Conservation (phyloP, 306 rosid genomes). For the Dalbergia oliveri region DNA sequence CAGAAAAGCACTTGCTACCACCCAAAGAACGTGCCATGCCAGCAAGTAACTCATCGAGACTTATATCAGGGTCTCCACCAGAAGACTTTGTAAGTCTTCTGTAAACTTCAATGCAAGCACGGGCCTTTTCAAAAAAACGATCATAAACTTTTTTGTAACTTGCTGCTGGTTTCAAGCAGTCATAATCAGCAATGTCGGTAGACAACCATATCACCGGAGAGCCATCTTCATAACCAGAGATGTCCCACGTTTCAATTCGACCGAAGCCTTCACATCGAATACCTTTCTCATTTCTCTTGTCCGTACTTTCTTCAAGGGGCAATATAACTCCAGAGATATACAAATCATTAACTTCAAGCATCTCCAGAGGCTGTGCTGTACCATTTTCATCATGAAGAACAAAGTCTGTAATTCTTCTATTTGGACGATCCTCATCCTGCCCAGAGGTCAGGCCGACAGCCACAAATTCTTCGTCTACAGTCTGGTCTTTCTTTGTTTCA, state of each 20-base stretch:
- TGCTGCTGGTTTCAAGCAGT: constrained; percentile 77
- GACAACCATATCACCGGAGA: constrained; percentile 87
- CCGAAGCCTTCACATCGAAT: constrained; percentile 87
- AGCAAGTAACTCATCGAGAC: constrained; percentile 90
- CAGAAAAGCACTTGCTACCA: constrained; percentile 70
- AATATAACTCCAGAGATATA: constrained; percentile 77
- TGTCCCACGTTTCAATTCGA: constrained; percentile 86
- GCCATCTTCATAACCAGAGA: constrained; percentile 95
- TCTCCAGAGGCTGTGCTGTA: constrained; percentile 68
- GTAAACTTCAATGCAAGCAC: constrained; percentile 82
- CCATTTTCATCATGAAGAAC: constrained; percentile 79
- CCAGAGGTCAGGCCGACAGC: constrained; percentile 75
- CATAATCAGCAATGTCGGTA: constrained; percentile 84
- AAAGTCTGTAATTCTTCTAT: constrained; percentile 80
- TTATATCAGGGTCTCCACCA: constrained; percentile 70
- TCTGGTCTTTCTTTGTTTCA: constrained; percentile 64
- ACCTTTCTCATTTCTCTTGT: constrained; percentile 73
- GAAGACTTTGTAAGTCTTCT: constrained; percentile 68
- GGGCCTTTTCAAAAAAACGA: constrained; percentile 77
- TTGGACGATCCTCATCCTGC: constrained; percentile 65
- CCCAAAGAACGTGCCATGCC: constrained; percentile 83
- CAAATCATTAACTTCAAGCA: constrained; percentile 79
- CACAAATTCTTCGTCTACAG: constrained; percentile 71
- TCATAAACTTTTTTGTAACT: constrained; percentile 75
- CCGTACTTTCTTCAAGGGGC: constrained; percentile 67